Evolutionary conservation across 768 basidiomycete species (phyloP), one percentile per base, ranked within the genome.

Genomic region (Podaxis carcinomalis): DNA sequence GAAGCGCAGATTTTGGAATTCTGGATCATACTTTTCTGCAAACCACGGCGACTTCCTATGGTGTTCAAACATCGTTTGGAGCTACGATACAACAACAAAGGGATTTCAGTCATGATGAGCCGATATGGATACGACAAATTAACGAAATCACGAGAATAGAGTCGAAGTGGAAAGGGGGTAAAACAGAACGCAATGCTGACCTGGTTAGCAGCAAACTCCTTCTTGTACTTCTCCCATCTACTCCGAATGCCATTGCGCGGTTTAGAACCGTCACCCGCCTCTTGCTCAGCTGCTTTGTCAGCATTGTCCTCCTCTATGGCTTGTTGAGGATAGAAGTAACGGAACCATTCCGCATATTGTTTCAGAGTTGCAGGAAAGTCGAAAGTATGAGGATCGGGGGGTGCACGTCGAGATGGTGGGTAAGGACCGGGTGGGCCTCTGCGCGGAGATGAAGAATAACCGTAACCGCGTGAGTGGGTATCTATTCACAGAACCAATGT

Each of bases 1-100:
- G 64, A 79, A 80, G 67, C 95, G 89, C 71, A 95, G 77, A 57
- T 81, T 79, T 58, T 83, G 81, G 69, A 83, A 84, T 67, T 92
- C 89, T 59, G 89, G 89, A 63, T 94, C 92, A 78, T 98, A 98
- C 73, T 93, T 92, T 80, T 98, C 95, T 59, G 87, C 85, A 79
- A 97, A 98, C 95, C 95, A 98, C 13, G 93, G 89, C n/a, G 92
- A 93, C 70, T 90, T 89, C 75, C 88, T 85, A 78, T 98, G 95
- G 75, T 93, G 90, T 36, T 97, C 90, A 82, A 93, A 97, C 83
- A 98, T 90, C 60, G 90, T 90, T 79, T 93, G 92, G 69, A 96
- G 86, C 95, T 98, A 82, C 72, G 81, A 77, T 75, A 77, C 73
- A 74, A 66, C 55, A 64, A 56, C 62, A 72, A 69, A 68, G 64